phyloP scores from a whole-genome alignment of 139 green algal species.

The Closterium sp. region DNA sequence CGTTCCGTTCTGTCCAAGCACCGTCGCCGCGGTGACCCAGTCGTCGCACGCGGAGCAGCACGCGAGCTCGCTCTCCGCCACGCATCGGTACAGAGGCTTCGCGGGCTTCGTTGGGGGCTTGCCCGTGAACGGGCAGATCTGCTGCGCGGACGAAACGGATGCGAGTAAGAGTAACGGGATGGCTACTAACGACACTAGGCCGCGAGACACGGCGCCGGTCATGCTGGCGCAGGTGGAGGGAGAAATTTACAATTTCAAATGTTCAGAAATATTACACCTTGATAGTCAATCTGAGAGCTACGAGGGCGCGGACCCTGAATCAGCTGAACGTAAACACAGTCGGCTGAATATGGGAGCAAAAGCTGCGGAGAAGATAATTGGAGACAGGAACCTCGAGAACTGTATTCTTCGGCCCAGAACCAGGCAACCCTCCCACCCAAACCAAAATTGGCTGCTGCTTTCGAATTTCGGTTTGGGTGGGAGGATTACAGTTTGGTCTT shows the following conservation, averaged over 20 bases:
- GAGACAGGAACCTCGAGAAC: too few species aligned
- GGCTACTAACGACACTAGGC: background rate
- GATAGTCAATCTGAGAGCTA: too few species aligned
- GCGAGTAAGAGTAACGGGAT: background rate
- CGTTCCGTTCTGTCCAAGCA: background rate
- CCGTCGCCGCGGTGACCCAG: background rate
- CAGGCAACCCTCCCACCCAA: too few species aligned
- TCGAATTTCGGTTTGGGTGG: too few species aligned
- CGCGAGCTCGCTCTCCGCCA: background rate
- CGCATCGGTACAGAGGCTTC: background rate
- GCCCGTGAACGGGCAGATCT: background rate
- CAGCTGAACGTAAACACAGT: background rate
- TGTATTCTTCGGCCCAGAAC: too few species aligned
- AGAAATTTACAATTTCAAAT: background rate
- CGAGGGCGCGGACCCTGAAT: too few species aligned
- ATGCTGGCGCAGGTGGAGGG: background rate
- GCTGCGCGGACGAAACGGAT: background rate
- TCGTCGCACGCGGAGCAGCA: background rate
- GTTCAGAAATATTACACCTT: too few species aligned
- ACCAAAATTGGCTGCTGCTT: too few species aligned
- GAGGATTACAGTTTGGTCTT: too few species aligned
- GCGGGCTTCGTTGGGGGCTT: background rate
- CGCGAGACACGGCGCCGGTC: background rate
- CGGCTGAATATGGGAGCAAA: background rate
- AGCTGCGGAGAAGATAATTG: too few species aligned